Evolutionary conservation across 2,329 filamentous ascomycete species (phyloP).

Genomic region (Fusarium sarcochroum): DNA sequence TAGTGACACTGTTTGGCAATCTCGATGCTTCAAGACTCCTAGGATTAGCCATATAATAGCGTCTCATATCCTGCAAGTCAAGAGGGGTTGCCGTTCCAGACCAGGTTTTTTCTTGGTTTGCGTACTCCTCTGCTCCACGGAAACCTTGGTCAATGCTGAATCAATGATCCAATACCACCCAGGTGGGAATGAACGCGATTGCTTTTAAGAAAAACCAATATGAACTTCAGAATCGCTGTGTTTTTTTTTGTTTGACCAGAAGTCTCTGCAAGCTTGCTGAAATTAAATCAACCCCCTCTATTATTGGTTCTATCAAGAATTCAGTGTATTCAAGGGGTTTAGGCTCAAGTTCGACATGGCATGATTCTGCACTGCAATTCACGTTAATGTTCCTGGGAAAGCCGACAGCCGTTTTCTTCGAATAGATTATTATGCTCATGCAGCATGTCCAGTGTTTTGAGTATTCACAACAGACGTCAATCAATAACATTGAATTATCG

Average conservation of each 20-base stretch:
- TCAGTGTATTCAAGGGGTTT: no score
- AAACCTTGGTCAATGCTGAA: constrained; percentile 29
- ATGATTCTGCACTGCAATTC: constrained; percentile 5
- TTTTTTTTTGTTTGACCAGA: no score
- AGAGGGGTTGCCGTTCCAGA: constrained; percentile 20
- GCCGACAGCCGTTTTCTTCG: not conserved
- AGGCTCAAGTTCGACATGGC: no score
- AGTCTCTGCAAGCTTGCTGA: no score
- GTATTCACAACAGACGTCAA: not conserved
- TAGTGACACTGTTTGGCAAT: not conserved
- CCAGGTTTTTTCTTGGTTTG: constrained; percentile 38
- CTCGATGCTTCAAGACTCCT: not conserved
- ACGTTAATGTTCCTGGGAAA: not conserved
- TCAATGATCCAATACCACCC: constrained; percentile 19
- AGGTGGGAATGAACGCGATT: no score
- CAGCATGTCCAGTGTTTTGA: no score
- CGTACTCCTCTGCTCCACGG: constrained; percentile 1
- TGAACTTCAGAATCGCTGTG: no score
- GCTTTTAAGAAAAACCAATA: not conserved
- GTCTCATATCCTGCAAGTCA: constrained; percentile 15
- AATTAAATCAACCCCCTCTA: no score
- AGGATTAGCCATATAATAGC: not conserved
- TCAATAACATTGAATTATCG: constrained; percentile 6
- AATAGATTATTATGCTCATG: not conserved
- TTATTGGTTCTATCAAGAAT: not conserved